phyloP scores from a whole-genome alignment of 2,329 filamentous ascomycete genomes.

The Curvularia eragrostidis region DNA sequence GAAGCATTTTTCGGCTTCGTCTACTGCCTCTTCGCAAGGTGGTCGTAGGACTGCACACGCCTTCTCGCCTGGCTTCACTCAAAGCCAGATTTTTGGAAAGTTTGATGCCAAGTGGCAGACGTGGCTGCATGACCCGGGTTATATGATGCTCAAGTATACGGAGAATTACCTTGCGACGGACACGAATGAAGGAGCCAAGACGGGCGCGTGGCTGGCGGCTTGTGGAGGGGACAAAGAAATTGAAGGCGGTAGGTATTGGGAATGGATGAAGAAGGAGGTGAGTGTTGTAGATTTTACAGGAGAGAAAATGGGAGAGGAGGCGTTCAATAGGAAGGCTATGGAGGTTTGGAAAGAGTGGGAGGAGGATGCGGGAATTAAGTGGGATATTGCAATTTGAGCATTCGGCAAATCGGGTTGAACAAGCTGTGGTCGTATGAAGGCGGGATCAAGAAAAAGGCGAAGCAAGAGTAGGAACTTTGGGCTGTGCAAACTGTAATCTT shows the following conservation, averaged over 20 bases:
- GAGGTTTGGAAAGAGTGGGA: constrained; percentile 22
- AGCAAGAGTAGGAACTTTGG: background rate
- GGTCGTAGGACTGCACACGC: constrained; percentile 13
- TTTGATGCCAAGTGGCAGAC: constrained; percentile 16
- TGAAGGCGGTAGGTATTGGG: constrained; percentile 20
- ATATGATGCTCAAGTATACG: constrained; percentile 16
- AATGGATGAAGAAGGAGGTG: constrained; percentile 12
- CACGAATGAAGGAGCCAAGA: constrained; percentile 23
- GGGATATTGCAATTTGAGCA: constrained; percentile 5
- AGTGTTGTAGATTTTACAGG: constrained; percentile 20
- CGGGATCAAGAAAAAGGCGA: background rate
- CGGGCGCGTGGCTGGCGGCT: constrained; percentile 22
- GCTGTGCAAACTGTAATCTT: background rate
- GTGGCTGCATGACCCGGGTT: constrained; percentile 20
- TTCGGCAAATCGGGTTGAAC: background rate
- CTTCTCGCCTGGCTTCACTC: constrained; percentile 22
- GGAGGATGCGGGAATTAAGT: constrained; percentile 12
- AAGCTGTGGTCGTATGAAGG: background rate
- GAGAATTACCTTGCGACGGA: constrained; percentile 17
- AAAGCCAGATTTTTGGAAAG: constrained; percentile 21
- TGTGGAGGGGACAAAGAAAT: constrained; percentile 9
- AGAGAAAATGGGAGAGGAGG: constrained; percentile 6
- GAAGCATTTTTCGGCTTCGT: constrained; percentile 16
- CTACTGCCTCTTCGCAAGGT: background rate
- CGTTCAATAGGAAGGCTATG: background rate